These are phyloP conservation scores for Taphrina deformans DNA, from an alignment of 1,139 yeast genomes.

Conservation along the genomic window DNA sequence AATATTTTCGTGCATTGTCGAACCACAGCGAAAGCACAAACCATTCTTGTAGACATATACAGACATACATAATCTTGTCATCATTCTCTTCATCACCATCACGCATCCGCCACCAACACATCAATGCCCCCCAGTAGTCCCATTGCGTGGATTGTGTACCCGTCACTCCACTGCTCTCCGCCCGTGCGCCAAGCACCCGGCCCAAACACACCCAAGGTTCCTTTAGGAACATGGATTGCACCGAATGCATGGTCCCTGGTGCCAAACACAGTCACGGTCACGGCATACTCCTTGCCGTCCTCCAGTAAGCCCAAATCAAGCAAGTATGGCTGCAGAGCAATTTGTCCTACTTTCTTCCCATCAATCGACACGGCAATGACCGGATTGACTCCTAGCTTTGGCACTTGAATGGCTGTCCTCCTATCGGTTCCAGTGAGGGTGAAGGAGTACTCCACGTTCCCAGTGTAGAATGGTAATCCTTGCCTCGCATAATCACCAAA, in stretches of 20 bases:
- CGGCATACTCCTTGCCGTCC: not conserved
- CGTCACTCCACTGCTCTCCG: conserved; percentile 27
- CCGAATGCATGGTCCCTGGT: conserved; percentile 33
- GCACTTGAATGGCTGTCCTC: not conserved
- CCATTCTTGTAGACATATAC: not conserved
- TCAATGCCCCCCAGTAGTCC: conserved; percentile 19
- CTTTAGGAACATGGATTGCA: conserved; percentile 35
- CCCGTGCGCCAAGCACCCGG: conserved; percentile 27
- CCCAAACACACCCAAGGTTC: conserved; percentile 10
- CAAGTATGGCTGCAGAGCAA: not conserved
- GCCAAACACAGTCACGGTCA: conserved; percentile 27
- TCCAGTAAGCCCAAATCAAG: not conserved
- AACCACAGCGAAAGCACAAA: not conserved
- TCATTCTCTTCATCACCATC: too few species aligned
- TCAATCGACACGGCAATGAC: conserved; percentile 7
- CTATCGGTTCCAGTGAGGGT: not conserved
- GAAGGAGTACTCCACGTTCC: conserved; percentile 13
- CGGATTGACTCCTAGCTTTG: conserved; percentile 21
- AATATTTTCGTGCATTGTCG: not conserved
- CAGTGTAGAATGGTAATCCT: conserved; percentile 31
- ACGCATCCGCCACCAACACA: conserved; percentile 6
- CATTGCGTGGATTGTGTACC: conserved; percentile 20
- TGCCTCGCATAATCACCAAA: conserved; percentile 13
- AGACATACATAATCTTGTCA: not conserved
- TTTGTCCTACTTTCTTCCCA: not conserved